Percentiles rank a stretch among this genome's conserved stretches.
phyloP scores from a whole-genome alignment of 2,329 filamentous ascomycete species.

The Calonectria fujianensis region DNA sequence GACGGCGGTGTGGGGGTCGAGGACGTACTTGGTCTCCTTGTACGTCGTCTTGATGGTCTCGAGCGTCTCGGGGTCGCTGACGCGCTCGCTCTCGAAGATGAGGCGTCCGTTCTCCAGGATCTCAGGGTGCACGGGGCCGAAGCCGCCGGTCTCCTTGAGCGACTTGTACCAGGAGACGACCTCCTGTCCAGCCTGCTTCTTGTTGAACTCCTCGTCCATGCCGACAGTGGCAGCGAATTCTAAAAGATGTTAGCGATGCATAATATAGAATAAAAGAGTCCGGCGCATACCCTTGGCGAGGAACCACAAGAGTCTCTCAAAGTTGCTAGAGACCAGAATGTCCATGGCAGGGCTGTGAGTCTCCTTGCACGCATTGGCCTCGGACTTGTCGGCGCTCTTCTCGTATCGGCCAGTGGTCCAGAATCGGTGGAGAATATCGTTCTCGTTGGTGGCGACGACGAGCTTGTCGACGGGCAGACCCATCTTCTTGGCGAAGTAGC shows the following conservation, averaged over 20 bases:
- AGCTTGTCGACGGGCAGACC: constrained; percentile 92
- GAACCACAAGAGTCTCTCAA: constrained; percentile 96
- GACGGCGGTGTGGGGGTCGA: constrained; percentile 95
- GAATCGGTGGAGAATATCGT: constrained; percentile 97
- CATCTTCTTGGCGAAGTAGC: constrained; percentile 94
- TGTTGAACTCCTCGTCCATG: constrained; percentile 79
- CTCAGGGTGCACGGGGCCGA: constrained; percentile 83
- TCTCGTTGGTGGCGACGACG: constrained; percentile 95
- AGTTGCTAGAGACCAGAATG: constrained; percentile 96
- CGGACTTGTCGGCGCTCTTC: constrained; percentile 80
- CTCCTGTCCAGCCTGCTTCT: constrained; percentile 83
- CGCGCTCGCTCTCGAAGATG: constrained; percentile 87
- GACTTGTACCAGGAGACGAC: constrained; percentile 86
- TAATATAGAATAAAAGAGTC: background rate
- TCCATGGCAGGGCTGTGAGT: constrained; percentile 98
- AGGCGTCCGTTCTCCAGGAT: constrained; percentile 80
- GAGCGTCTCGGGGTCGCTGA: constrained; percentile 80
- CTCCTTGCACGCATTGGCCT: constrained; percentile 87
- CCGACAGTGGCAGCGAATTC: constrained; percentile 76
- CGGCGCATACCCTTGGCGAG: constrained; percentile 75
- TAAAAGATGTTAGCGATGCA: background rate
- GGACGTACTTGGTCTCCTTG: constrained; percentile 81
- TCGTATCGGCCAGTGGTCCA: constrained; percentile 93
- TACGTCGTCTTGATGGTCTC: constrained; percentile 77
- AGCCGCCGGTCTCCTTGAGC: constrained; percentile 88